Evolutionary conservation across 768 basidiomycete genomes (phyloP).

Genomic region (Suillus weaverae): DNA sequence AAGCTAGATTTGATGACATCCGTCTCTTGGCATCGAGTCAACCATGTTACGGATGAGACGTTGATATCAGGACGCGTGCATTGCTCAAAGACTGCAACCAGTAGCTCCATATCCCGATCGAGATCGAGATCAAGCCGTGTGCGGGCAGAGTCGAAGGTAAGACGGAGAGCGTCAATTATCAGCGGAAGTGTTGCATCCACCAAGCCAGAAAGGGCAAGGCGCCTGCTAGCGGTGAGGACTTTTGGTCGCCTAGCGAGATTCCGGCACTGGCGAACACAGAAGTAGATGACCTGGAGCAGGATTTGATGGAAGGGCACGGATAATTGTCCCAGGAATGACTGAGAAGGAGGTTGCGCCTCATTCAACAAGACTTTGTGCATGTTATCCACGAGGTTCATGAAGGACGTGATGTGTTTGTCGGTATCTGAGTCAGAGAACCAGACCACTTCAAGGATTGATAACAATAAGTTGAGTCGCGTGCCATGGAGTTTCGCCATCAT

Average conservation of each 20-base stretch:
- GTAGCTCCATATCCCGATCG: conserved; percentile 78
- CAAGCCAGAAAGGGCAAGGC: conserved; percentile 56
- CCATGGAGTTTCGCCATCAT: conserved; percentile 84
- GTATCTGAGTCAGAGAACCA: conserved; percentile 69
- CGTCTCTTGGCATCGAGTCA: conserved; percentile 76
- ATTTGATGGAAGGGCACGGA: conserved; percentile 75
- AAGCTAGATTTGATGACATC: conserved; percentile 76
- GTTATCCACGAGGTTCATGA: conserved; percentile 61
- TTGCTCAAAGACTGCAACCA: conserved; percentile 83
- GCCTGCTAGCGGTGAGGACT: conserved; percentile 57
- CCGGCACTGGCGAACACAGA: conserved; percentile 66
- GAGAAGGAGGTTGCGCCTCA: conserved; percentile 69
- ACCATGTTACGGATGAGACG: conserved; percentile 72
- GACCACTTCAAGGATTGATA: conserved; percentile 75
- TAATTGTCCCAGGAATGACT: conserved; percentile 66
- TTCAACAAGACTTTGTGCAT: conserved; percentile 68
- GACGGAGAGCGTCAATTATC: conserved; percentile 64
- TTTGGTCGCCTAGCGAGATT: conserved; percentile 50
- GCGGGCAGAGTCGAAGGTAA: conserved; percentile 65
- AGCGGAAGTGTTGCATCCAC: conserved; percentile 64
- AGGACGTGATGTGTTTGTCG: conserved; percentile 52
- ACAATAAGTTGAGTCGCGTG: conserved; percentile 68
- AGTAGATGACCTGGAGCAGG: conserved; percentile 79
- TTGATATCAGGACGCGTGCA: conserved; percentile 69
- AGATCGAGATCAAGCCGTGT: conserved; percentile 59